Conservation (phyloP, 371 early-diverging fungal genomes). For the Thermomucor indicae-seudaticae region DNA sequence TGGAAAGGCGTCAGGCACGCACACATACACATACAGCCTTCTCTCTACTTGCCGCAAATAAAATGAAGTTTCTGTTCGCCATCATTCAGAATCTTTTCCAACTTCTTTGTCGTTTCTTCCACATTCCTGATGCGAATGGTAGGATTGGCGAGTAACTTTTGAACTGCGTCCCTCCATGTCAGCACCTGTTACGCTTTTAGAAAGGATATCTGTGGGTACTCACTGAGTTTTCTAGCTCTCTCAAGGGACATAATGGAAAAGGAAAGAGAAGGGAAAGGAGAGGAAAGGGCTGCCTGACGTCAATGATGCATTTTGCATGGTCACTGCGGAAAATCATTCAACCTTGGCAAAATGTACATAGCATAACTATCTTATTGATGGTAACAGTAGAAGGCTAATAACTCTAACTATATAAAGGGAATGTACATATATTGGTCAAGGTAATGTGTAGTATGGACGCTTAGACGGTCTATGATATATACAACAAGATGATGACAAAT, state of each 20-base stretch:
- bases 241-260: background rate
- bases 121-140: constrained; percentile 35
- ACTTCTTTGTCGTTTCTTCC: constrained; percentile 27
- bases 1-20: background rate
- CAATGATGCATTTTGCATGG: too few relatives aligned
- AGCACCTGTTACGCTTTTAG: background rate
- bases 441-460: too few relatives aligned
- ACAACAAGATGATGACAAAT: background rate
- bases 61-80: constrained; percentile 51
- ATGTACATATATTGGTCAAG: too few relatives aligned
- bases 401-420: too few relatives aligned
- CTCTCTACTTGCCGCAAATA: constrained; percentile 44
- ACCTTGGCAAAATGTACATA: too few relatives aligned
- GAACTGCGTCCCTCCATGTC: constrained; percentile 14
- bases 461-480: too few relatives aligned
- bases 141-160: constrained; percentile 24
- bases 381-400: too few relatives aligned
- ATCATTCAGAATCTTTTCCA: constrained; percentile 45
- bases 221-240: constrained; percentile 1
- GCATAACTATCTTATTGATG: too few relatives aligned
- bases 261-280: background rate
- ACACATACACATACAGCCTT: background rate
- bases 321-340: too few relatives aligned
- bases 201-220: constrained; percentile 1
- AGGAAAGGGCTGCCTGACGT: too few relatives aligned